A percentile compares a stretch with the other conserved stretches of the same genome.
These are phyloP conservation scores for Boletus edulis DNA, from an alignment of 768 basidiomycete genomes.

Conservation along the genomic window DNA sequence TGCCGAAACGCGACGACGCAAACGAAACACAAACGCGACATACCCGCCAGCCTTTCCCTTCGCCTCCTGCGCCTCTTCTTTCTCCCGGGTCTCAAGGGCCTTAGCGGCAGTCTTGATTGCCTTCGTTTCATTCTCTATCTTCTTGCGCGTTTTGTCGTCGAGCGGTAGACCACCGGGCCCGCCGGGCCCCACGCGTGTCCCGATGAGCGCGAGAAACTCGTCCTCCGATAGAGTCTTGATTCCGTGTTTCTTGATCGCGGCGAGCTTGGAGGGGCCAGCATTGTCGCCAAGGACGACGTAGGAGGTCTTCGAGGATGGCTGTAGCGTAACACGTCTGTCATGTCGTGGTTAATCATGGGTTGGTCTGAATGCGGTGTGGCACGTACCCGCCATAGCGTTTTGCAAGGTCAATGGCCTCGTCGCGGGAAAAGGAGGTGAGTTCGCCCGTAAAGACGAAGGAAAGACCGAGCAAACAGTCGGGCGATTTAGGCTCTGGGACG, in stretches of 20 bases:
- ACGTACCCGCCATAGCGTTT: constrained; percentile 92
- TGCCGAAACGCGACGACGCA: too few relatives aligned
- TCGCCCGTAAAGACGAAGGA: constrained; percentile 97
- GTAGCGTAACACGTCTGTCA: constrained; percentile 76
- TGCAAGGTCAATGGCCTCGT: constrained; percentile 82
- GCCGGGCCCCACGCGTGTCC: constrained; percentile 54
- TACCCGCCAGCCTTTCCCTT: constrained; percentile 21
- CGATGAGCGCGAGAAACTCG: constrained; percentile 80
- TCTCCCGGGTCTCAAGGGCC: constrained; percentile 58
- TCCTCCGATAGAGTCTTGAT: constrained; percentile 82
- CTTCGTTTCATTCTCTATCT: constrained; percentile 75
- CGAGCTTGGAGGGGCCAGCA: constrained; percentile 88
- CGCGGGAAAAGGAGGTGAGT: constrained; percentile 78
- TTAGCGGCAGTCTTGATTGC: constrained; percentile 70
- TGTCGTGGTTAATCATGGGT: background rate
- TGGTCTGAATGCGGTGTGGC: background rate
- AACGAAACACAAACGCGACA: background rate
- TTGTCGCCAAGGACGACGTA: constrained; percentile 87
- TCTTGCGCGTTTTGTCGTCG: constrained; percentile 81
- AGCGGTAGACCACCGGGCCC: constrained; percentile 37
- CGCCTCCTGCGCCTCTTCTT: constrained; percentile 2
- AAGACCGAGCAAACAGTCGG: constrained; percentile 81
- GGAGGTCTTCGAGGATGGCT: constrained; percentile 87
- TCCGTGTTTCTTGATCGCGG: constrained; percentile 77
- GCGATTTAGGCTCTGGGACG: constrained; percentile 68